These are phyloP conservation scores for Penicillium alfredii DNA, from an alignment of 495 filamentous ascomycete genomes.

Conservation along the genomic window DNA sequence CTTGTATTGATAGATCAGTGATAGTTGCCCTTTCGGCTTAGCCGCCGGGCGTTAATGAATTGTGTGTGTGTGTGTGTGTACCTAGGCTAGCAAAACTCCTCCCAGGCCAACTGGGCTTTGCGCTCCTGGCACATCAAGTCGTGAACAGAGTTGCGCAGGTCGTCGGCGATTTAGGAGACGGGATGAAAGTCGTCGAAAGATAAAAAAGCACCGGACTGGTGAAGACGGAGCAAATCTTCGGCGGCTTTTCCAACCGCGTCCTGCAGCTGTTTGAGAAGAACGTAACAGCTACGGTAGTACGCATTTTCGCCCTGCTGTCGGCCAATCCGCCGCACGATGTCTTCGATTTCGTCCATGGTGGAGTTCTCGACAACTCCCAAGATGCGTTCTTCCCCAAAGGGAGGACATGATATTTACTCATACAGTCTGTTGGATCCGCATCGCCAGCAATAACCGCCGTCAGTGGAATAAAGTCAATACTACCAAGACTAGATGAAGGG, in stretches of 20 bases:
- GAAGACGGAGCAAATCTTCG: conserved; percentile 2
- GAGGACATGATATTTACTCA: neutral
- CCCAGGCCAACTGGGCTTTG: neutral
- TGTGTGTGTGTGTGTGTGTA: conserved; percentile 18
- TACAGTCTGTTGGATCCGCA: neutral
- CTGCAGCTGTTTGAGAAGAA: conserved; percentile 3
- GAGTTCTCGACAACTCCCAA: neutral
- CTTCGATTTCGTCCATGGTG: conserved; percentile 1
- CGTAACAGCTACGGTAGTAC: conserved; percentile 4
- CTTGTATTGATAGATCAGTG: conserved; percentile 25
- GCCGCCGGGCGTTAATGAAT: conserved; percentile 31
- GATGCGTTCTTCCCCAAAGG: neutral
- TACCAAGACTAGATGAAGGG: too few relatives aligned
- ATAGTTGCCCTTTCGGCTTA: conserved; percentile 29
- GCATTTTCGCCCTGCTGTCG: conserved; percentile 5
- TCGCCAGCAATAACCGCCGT: too few relatives aligned
- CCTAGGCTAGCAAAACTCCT: neutral
- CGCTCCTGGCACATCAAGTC: neutral
- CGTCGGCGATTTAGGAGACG: neutral
- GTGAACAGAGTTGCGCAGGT: neutral
- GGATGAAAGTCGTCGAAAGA: neutral
- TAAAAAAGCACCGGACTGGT: neutral
- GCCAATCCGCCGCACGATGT: conserved; percentile 6
- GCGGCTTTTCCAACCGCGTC: conserved; percentile 1
- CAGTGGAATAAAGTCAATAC: too few relatives aligned